These are phyloP conservation scores for Parmales sp. DNA, from an alignment of 108 stramenopile genomes.

Conservation along the genomic window DNA sequence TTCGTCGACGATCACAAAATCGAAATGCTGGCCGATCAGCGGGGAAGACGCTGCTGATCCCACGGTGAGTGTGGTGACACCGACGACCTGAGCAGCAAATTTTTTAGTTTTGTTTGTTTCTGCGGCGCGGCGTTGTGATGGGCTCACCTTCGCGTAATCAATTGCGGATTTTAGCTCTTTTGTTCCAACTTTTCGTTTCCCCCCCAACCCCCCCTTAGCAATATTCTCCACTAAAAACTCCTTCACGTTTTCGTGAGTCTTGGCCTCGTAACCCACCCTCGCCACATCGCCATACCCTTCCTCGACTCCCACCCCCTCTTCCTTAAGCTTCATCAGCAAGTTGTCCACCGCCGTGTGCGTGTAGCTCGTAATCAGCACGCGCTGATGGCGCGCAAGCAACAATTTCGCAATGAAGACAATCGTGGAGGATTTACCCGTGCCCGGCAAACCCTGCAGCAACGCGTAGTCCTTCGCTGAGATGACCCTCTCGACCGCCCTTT, in stretches of 20 bases:
- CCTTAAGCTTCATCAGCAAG: conserved; percentile 76
- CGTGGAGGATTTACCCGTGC: conserved; percentile 79
- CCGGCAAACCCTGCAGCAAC: conserved; percentile 65
- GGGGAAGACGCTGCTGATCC: conserved; percentile 55
- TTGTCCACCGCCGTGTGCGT: conserved; percentile 95
- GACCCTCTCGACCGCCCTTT: conserved; percentile 54
- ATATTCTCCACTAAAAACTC: neutral
- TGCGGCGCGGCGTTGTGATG: too few relatives aligned
- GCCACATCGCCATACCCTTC: neutral
- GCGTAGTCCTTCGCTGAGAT: conserved; percentile 61
- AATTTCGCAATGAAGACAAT: conserved; percentile 71
- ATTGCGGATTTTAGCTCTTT: neutral
- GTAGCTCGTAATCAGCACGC: conserved; percentile 86
- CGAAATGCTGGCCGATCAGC: conserved; percentile 66
- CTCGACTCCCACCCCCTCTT: conserved; percentile 28
- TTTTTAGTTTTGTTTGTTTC: too few relatives aligned
- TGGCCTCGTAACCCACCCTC: neutral
- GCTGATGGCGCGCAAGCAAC: conserved; percentile 68
- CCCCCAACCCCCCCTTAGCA: neutral
- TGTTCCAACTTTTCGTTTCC: neutral
- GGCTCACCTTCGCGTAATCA: neutral
- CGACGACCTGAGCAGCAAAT: conserved; percentile 59
- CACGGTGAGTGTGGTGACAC: conserved; percentile 66
- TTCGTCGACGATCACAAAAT: conserved; percentile 96
- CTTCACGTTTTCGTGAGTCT: neutral